Percentiles rank a stretch among this genome's conserved stretches.
Evolutionary conservation across 2,329 filamentous ascomycete species (phyloP).

Genomic region (Penicillium oxalicum): DNA sequence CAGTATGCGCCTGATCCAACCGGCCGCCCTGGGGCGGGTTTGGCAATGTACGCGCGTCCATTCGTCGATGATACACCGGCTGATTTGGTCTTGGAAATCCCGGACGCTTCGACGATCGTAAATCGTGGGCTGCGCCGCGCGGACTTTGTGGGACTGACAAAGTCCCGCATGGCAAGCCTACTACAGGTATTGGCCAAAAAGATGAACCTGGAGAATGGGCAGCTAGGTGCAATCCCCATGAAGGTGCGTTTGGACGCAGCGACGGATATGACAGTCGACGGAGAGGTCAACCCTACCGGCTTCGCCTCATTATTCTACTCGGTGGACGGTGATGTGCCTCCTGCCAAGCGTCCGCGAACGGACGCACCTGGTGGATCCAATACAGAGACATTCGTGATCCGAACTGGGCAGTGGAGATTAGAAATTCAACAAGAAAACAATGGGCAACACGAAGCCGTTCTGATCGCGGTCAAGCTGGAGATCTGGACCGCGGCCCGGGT

Average conservation of each 20-base stretch:
- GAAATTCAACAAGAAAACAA: constrained; percentile 52
- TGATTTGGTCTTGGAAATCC: constrained; percentile 76
- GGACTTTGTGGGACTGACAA: constrained; percentile 67
- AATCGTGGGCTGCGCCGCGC: constrained; percentile 52
- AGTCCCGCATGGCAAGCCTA: constrained; percentile 63
- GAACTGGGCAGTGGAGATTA: constrained; percentile 65
- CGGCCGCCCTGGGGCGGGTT: constrained; percentile 38
- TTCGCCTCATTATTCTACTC: constrained; percentile 30
- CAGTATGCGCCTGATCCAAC: constrained; percentile 52
- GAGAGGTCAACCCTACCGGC: constrained; percentile 20
- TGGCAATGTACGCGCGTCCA: constrained; percentile 75
- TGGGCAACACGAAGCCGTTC: constrained; percentile 59
- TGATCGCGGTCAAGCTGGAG: constrained; percentile 72
- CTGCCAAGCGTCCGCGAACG: constrained; percentile 42
- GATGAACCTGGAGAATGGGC: constrained; percentile 58
- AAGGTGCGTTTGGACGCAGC: constrained; percentile 55
- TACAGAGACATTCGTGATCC: constrained; percentile 54
- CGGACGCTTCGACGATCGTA: constrained; percentile 58
- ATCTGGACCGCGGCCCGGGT: constrained; percentile 60
- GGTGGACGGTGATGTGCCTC: constrained; percentile 9
- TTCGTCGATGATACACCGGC: constrained; percentile 70
- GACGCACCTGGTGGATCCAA: constrained; percentile 36
- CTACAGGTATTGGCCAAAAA: constrained; percentile 78
- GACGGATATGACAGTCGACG: constrained; percentile 40
- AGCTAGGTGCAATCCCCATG: constrained; percentile 59